Base-by-base conservation (phyloP, 768 basidiomycete species). In the Asterophora parasitica region DNA sequence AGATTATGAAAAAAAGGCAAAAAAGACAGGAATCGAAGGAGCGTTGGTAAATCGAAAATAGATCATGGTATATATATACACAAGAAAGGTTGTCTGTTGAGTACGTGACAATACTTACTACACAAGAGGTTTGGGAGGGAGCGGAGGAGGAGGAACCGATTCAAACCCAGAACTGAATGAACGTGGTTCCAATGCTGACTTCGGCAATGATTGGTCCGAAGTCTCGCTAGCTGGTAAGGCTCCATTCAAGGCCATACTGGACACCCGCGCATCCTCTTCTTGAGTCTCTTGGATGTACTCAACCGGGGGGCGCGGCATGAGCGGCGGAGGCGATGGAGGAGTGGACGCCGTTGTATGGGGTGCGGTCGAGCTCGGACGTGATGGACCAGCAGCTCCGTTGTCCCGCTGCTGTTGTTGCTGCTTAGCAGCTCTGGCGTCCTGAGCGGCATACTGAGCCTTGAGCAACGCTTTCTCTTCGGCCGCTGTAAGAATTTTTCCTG, bases 211-310 rank as follows among this genome's bases (percentile, higher is more conserved):
- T 23, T 23, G 23, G 6, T 6, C 40, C 62, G 12, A 31, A 10
- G 30, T 12, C 30, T 54, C 46, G 37, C 56, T 39, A 34, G 48
- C 39, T 8, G 60, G 64, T 26, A 54, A 57, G 16, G 53, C 62
- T 32, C 60, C 68, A 44, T 66, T 70, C 44, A 63, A 59, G 27
- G 69, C 70, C 36, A 65, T 61, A 38, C 65, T 63, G 28, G 75
- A 75, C 9, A 81, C 71, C 12, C 84, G 75, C 12, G 76, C 68
- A 54, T 91, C 85, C 55, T 83, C 87, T 55, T 83, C 83, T 51
- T 78, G 82, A 13, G 88, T 91, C 67, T 91, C 85, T 53, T 84
- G 79, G 51, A 92, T 88, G 61, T 91, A 91, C 46, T 86, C 83
- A 5, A 62, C 79, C 7, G 88, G 89, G 1, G 88, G 89, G 42